Evolutionary conservation across 2,329 filamentous ascomycete species (phyloP).

Genomic region (Conoideocrella luteorostrata): DNA sequence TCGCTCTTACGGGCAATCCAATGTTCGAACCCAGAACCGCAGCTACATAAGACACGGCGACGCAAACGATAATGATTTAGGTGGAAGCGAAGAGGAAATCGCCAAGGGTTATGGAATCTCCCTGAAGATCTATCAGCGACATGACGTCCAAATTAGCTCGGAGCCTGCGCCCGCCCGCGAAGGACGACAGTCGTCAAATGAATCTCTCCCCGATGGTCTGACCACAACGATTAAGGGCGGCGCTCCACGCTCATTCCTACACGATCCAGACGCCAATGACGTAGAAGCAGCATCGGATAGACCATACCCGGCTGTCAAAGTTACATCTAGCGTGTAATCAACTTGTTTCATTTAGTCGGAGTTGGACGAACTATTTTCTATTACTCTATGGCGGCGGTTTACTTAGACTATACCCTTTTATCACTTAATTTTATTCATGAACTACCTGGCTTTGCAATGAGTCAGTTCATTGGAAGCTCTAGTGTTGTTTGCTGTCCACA

Average conservation of each 20-base stretch:
- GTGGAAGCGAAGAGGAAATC: conserved; percentile 31
- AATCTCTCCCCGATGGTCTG: conserved; percentile 4
- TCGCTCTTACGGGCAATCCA: conserved; percentile 17
- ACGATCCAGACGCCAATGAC: background rate
- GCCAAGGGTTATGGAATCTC: conserved; percentile 25
- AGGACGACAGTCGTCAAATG: background rate
- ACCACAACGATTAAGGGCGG: conserved; percentile 11
- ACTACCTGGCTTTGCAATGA: too few relatives aligned
- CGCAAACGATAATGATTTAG: conserved; percentile 16
- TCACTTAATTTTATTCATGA: too few relatives aligned
- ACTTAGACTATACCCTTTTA: too few relatives aligned
- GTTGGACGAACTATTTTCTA: too few relatives aligned
- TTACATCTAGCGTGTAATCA: background rate
- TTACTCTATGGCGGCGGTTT: too few relatives aligned
- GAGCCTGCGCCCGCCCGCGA: conserved; percentile 3
- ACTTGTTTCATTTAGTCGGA: too few relatives aligned
- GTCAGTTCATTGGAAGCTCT: too few relatives aligned
- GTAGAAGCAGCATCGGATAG: conserved; percentile 4
- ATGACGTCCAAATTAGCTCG: conserved; percentile 25
- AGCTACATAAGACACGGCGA: conserved; percentile 3
- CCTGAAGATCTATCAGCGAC: conserved; percentile 31
- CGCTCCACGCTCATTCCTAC: background rate
- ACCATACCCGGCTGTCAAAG: conserved; percentile 1
- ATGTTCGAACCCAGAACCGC: conserved; percentile 1
- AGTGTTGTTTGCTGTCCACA: too few relatives aligned